phyloP scores from a whole-genome alignment of 225 moss, liverwort and hornwort genomes.

The Physcomitrium patens region DNA sequence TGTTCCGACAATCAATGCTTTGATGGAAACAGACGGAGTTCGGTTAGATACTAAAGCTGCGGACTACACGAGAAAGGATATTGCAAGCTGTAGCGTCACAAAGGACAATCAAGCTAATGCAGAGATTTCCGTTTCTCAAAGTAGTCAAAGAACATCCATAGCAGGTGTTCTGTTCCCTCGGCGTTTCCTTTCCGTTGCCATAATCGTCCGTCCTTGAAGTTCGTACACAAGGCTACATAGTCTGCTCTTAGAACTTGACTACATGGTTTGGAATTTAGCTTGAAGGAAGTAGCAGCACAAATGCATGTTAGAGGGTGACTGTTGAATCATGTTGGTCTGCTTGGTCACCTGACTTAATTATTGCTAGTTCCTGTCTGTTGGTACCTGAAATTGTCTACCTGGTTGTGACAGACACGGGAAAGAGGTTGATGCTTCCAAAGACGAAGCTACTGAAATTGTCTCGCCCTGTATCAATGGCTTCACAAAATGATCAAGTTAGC shows the following conservation, averaged over 20 bases:
- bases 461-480: conserved; percentile 35
- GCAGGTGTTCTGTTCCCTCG: conserved; percentile 30
- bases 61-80: conserved; percentile 22
- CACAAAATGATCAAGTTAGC: conserved; percentile 35
- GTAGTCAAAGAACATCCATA: conserved; percentile 31
- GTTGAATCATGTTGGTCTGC: conserved; percentile 10
- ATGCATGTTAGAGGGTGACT: conserved; percentile 1
- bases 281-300: neutral
- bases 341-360: neutral
- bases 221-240: neutral
- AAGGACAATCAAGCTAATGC: conserved; percentile 25
- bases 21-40: conserved; percentile 23
- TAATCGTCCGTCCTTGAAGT: conserved; percentile 1
- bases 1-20: neutral
- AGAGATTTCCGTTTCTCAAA: conserved; percentile 14
- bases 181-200: neutral
- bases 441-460: conserved; percentile 52
- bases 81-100: conserved; percentile 20
- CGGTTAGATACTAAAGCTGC: conserved; percentile 21
- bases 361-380: neutral
- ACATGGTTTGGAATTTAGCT: conserved; percentile 6
- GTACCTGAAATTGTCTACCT: conserved; percentile 21
- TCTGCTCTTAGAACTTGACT: conserved; percentile 11
- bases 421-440: conserved; percentile 44
- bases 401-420: conserved; percentile 27